Percentiles rank a stretch among this genome's conserved stretches.
These are phyloP conservation scores for Haberlea rhodopensis DNA, from an alignment of 257 asterid genomes.

Conservation along the genomic window DNA sequence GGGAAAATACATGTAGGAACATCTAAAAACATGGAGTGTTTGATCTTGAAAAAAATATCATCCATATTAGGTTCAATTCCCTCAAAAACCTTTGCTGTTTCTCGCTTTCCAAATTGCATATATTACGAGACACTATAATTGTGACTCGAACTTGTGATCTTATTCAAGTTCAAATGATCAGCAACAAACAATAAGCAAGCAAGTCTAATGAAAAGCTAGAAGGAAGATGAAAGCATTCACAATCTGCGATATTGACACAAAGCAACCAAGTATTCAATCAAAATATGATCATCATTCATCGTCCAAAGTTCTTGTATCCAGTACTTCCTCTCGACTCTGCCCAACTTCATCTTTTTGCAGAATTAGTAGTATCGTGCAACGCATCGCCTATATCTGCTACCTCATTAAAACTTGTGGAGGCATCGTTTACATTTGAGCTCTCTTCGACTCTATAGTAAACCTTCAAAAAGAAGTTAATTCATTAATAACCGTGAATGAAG, in stretches of 20 bases:
- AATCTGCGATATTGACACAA: too few relatives aligned
- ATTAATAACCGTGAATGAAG: neutral
- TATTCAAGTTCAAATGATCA: neutral
- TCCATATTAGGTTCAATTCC: too few relatives aligned
- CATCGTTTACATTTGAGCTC: constrained; percentile 19
- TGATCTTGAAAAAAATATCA: too few relatives aligned
- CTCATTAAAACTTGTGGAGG: constrained; percentile 14
- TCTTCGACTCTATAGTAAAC: constrained; percentile 77
- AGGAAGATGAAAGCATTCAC: neutral
- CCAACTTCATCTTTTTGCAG: constrained; percentile 2
- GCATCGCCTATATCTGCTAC: constrained; percentile 14
- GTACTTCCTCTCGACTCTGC: neutral
- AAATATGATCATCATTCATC: neutral
- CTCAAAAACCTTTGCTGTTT: too few relatives aligned
- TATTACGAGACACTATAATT: too few relatives aligned
- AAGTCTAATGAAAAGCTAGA: neutral
- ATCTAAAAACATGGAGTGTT: too few relatives aligned
- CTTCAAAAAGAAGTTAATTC: constrained; percentile 34
- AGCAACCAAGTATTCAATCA: neutral
- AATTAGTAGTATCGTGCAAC: constrained; percentile 2
- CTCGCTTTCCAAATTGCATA: too few relatives aligned
- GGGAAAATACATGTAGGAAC: too few relatives aligned
- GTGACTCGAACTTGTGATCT: neutral
- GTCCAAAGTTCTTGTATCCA: neutral
- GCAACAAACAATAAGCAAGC: neutral